Conservation (phyloP, 2,329 filamentous ascomycete genomes). For the Botrytis sinoallii region DNA sequence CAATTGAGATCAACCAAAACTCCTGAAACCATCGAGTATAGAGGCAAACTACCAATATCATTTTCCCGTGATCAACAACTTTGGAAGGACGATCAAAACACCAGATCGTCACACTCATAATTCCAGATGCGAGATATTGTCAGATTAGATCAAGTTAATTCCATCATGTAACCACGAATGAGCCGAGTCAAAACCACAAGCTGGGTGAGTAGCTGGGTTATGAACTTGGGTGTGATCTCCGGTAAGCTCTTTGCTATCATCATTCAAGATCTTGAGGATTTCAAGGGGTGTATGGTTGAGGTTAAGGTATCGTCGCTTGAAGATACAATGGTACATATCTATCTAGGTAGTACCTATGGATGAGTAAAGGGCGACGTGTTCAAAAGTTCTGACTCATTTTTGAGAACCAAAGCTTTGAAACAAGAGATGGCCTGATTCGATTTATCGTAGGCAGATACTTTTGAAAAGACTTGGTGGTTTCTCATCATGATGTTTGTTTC, state of each 20-base stretch:
- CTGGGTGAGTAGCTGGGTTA: conserved; percentile 20
- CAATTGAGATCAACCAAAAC: not conserved
- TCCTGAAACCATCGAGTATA: not conserved
- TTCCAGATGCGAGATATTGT: conserved; percentile 3
- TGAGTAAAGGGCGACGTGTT: not conserved
- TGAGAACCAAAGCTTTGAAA: not conserved
- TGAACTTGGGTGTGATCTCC: conserved; percentile 22
- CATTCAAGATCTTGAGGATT: conserved; percentile 17
- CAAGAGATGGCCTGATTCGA: not conserved
- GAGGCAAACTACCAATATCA: not conserved
- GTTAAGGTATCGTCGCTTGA: not conserved
- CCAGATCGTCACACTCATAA: not conserved
- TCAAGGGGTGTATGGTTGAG: not conserved
- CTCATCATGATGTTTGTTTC: not conserved
- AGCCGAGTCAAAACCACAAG: conserved; percentile 22
- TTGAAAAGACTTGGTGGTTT: not conserved
- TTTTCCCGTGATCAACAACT: not conserved
- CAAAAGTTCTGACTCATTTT: not conserved
- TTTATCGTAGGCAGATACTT: not conserved
- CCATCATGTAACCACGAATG: conserved; percentile 18
- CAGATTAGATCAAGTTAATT: conserved; percentile 24
- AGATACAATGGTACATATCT: not conserved
- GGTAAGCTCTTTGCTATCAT: conserved; percentile 30
- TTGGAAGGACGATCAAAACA: not conserved
- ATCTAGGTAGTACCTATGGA: too few species aligned